Conservation (phyloP, 306 rosid genomes). For the Gleditsia sinensis region DNA sequence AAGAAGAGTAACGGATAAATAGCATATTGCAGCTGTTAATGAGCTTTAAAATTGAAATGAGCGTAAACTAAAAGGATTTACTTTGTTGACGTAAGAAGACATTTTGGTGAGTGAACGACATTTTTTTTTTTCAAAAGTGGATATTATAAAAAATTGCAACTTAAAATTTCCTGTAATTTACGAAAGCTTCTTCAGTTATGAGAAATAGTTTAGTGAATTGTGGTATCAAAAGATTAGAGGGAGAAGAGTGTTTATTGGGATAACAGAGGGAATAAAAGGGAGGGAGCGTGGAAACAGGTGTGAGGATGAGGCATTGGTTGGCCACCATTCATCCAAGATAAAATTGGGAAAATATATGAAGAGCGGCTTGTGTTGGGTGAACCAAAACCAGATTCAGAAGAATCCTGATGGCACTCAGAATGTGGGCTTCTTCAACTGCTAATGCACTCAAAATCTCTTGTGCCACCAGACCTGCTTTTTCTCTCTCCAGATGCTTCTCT, state of each 20-base stretch:
- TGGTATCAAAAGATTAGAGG: background rate
- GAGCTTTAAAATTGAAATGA: too few relatives aligned
- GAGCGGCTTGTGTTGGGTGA: background rate
- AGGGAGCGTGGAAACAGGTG: background rate
- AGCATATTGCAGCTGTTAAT: too few relatives aligned
- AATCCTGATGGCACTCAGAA: constrained; percentile 72
- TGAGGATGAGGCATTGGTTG: constrained; percentile 67
- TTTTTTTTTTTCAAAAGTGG: too few relatives aligned
- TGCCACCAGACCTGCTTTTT: constrained; percentile 61
- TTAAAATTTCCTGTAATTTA: too few relatives aligned
- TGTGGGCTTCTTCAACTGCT: constrained; percentile 98
- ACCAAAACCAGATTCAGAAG: background rate
- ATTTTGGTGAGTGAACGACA: too few relatives aligned
- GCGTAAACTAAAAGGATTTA: too few relatives aligned
- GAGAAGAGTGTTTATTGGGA: background rate
- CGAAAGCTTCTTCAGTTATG: too few relatives aligned
- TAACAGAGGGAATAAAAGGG: too few relatives aligned
- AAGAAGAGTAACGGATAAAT: too few relatives aligned
- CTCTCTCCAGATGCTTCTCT: constrained; percentile 80
- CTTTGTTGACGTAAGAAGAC: too few relatives aligned
- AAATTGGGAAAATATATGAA: constrained; percentile 35
- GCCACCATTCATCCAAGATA: constrained; percentile 79
- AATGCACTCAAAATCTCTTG: constrained; percentile 78
- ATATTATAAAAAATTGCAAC: too few relatives aligned
- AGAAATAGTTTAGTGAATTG: too few relatives aligned